phyloP scores from a whole-genome alignment of 2,329 filamentous ascomycete species.

The Pseudogymnoascus sp. region DNA sequence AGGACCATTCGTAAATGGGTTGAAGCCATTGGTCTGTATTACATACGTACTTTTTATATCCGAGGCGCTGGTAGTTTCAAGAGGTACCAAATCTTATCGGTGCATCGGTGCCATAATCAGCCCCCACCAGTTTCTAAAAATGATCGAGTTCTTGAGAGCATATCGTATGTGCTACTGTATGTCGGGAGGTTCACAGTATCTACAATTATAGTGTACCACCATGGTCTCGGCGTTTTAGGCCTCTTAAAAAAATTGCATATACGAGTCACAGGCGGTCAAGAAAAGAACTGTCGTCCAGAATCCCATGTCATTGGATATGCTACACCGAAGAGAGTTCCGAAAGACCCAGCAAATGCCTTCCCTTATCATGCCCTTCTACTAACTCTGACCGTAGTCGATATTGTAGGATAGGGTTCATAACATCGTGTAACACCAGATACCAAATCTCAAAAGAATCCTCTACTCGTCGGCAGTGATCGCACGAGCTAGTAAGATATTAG shows the following conservation, averaged over 20 bases:
- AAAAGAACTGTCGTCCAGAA: neutral
- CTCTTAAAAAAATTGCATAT: neutral
- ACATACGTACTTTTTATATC: neutral
- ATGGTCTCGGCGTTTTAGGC: neutral
- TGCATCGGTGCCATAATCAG: neutral
- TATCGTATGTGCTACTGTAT: too few species aligned
- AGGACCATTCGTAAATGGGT: neutral
- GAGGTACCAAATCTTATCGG: neutral
- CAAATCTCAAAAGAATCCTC: constrained; percentile 16
- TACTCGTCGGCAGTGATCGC: constrained; percentile 48
- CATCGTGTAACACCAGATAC: constrained; percentile 22
- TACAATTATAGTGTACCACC: neutral
- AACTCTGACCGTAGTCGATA: constrained; percentile 22
- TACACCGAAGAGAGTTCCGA: constrained; percentile 28
- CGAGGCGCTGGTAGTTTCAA: neutral
- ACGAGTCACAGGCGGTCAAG: neutral
- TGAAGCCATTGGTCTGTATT: constrained; percentile 1
- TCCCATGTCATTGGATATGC: constrained; percentile 27
- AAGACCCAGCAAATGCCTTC: constrained; percentile 27
- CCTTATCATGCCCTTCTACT: constrained; percentile 23
- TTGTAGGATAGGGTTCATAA: constrained; percentile 25
- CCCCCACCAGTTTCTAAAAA: neutral
- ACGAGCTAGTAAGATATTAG: constrained; percentile 44
- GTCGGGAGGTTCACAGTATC: neutral
- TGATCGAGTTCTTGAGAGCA: neutral